These are phyloP conservation scores for Mortierella sp. DNA, from an alignment of 371 early-diverging fungal species.

Conservation along the genomic window DNA sequence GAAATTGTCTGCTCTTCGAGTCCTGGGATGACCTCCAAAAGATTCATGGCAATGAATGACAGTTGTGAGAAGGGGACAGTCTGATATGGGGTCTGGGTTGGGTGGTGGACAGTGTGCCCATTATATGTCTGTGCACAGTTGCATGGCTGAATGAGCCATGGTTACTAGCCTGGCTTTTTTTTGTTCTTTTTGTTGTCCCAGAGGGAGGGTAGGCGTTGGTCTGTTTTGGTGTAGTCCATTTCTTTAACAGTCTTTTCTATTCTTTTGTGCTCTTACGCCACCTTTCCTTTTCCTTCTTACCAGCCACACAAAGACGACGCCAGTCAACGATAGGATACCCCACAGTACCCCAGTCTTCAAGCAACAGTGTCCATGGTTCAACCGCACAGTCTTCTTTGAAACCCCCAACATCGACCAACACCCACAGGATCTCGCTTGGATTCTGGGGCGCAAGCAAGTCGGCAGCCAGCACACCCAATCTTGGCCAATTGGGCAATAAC, in stretches of 20 bases:
- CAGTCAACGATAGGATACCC: slow-evolving; percentile 7
- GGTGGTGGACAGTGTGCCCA: not conserved
- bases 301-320: not conserved
- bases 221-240: not conserved
- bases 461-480: slow-evolving; percentile 51
- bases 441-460: slow-evolving; percentile 44
- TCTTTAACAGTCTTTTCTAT: not conserved
- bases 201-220: not conserved
- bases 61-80: not conserved
- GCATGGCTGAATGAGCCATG: not conserved
- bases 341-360: not conserved
- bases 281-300: not conserved
- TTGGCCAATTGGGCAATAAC: slow-evolving; percentile 19
- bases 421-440: slow-evolving; percentile 34
- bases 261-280: not conserved
- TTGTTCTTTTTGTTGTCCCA: too few species aligned
- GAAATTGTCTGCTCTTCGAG: too few species aligned
- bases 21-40: too few species aligned
- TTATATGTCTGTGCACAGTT: slow-evolving; percentile 5
- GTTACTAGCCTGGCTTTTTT: not conserved
- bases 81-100: not conserved
- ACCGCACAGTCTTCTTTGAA: slow-evolving; percentile 3
- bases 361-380: not conserved
- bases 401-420: not conserved
- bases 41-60: too few species aligned